Base-by-base conservation (phyloP, 108 stramenopile genomes). In the Cyclotella atomus region DNA sequence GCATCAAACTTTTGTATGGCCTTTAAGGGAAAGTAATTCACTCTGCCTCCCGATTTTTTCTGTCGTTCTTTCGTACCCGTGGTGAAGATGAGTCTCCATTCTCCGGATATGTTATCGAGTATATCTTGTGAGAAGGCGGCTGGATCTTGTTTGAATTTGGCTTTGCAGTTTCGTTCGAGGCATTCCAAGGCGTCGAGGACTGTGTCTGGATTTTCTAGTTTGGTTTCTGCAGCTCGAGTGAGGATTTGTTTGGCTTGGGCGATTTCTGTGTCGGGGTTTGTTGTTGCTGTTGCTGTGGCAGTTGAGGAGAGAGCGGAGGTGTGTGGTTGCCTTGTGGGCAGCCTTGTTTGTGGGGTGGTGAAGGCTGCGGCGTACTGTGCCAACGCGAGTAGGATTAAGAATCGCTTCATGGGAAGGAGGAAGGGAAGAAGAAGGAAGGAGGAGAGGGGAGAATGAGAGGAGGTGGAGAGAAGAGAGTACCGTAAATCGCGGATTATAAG, bases 1-100 rank as follows among this genome's bases (percentile, higher is more conserved):
- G 87, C 75, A 67, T 91, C 87, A 83, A 97, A 97, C 43, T 77
- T 79, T 82, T 97, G 96, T 24, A 90, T 83, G 8, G 91, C 91
- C 83, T 95, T 97, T 65, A 97, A 59, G 0, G 97, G 97, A 35
- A 97, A 95, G 69, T 97, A 97, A 57, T 95, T 96, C 59, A 97
- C 87, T 20, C 83, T 76, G 20, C 84, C 89, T 1, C 85, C 87
- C 6, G 80, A 61, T 69, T 79, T 85, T 29, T 91, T 59, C 76
- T 97, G 94, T 8, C 92, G 88, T 27, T 93, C 78, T 29, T 83
- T 79, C 15, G 95, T 95, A 0, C 96, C 96, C 0, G 96, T 97
- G 16, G 96, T 97, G 84, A 97, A 97, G 49, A 97, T 84, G 14
- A 97, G 77, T 53, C 90, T 86, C 96, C 96, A 97, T 56, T 83